Conservation (phyloP, 2,329 filamentous ascomycete genomes). For the Simplicillium aogashimaense region DNA sequence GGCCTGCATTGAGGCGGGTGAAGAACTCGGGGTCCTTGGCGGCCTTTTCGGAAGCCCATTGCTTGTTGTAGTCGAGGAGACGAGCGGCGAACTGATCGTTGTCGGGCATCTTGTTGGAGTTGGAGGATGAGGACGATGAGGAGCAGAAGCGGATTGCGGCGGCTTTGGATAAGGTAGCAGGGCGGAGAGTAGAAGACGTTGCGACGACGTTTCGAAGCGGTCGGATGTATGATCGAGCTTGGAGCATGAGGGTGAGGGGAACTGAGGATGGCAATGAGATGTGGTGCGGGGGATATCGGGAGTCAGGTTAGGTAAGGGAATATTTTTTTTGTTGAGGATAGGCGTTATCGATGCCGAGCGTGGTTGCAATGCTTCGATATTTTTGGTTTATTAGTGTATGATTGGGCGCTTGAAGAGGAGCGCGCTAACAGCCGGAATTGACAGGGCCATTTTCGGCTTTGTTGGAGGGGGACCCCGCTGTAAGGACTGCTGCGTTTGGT, state of each 20-base stretch:
- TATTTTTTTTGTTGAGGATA: too few species aligned
- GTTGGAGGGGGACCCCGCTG: too few species aligned
- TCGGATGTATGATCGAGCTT: neutral
- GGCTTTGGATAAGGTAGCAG: neutral
- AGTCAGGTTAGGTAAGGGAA: too few species aligned
- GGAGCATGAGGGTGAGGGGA: neutral
- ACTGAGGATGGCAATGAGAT: too few species aligned
- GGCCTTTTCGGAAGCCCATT: conserved; percentile 52
- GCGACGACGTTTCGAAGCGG: neutral
- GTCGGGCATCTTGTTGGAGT: conserved; percentile 24
- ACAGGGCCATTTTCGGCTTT: too few species aligned
- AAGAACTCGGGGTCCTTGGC: conserved; percentile 56
- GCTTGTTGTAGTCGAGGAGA: conserved; percentile 59
- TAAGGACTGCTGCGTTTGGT: too few species aligned
- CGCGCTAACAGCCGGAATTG: too few species aligned
- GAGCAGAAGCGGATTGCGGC: neutral
- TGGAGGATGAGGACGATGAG: neutral
- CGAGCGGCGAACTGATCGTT: conserved; percentile 54
- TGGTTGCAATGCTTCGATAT: too few species aligned
- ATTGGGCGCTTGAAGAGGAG: too few species aligned
- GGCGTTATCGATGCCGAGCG: too few species aligned
- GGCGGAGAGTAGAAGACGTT: neutral
- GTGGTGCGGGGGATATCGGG: too few species aligned
- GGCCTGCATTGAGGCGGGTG: conserved; percentile 50
- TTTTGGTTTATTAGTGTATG: too few species aligned